These are phyloP conservation scores for Begonia loranthoides DNA, from an alignment of 306 rosid genomes.

Conservation along the genomic window DNA sequence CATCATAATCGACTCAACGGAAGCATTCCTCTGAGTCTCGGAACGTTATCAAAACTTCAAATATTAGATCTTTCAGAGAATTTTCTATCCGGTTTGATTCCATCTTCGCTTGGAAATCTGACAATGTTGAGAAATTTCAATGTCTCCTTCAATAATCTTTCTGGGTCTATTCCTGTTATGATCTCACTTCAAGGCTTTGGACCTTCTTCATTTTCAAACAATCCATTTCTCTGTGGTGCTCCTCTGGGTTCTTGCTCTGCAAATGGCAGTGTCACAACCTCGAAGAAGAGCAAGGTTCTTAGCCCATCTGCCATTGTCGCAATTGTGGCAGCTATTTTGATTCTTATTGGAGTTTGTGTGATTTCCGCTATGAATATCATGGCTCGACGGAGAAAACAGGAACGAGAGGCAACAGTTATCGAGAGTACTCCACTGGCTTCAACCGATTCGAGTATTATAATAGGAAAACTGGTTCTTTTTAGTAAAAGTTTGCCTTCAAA, in stretches of 20 bases:
- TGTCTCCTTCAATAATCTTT: slow-evolving; percentile 72
- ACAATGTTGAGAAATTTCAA: slow-evolving; percentile 42
- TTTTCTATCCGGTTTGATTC: slow-evolving; percentile 56
- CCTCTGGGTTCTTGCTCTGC: slow-evolving; percentile 69
- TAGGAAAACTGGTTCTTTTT: slow-evolving; percentile 93
- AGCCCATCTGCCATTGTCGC: slow-evolving; percentile 73
- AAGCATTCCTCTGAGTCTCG: slow-evolving; percentile 61
- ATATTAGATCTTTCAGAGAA: slow-evolving; percentile 65
- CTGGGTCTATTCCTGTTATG: slow-evolving; percentile 53
- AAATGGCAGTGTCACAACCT: slow-evolving; percentile 16
- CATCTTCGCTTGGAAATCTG: slow-evolving; percentile 56
- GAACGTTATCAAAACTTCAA: slow-evolving; percentile 51
- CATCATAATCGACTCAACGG: slow-evolving; percentile 63
- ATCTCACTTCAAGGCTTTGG: slow-evolving; percentile 45
- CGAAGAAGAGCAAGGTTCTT: slow-evolving; percentile 42
- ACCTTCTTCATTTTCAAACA: slow-evolving; percentile 51
- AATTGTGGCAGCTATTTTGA: slow-evolving; percentile 85
- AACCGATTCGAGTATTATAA: slow-evolving; percentile 61
- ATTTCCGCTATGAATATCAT: slow-evolving; percentile 62
- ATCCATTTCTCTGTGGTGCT: slow-evolving; percentile 76
- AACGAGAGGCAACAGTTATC: slow-evolving; percentile 37
- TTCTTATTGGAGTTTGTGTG: slow-evolving; percentile 79
- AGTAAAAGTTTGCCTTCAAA: slow-evolving; percentile 88
- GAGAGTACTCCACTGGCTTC: slow-evolving; percentile 90
- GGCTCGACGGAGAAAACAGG: slow-evolving; percentile 42